Evolutionary conservation across 2,329 filamentous ascomycete genomes (phyloP).

Genomic region (Pseudogymnoascus sp.): DNA sequence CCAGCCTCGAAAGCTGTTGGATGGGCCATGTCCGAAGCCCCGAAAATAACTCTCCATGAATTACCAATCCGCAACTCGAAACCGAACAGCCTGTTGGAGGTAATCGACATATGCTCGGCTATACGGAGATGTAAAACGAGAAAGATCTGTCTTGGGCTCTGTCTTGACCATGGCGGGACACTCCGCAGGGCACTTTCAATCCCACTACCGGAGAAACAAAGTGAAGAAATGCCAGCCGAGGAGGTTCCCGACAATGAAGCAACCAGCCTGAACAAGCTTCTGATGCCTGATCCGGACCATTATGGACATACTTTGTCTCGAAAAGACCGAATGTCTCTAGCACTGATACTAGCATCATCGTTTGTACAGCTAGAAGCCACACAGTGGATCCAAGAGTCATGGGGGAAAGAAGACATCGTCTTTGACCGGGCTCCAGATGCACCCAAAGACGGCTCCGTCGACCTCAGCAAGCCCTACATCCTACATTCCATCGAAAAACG

Average conservation of each 20-base stretch:
- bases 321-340: not conserved
- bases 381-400: slow-evolving; percentile 4
- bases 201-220: not conserved
- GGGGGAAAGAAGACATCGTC: slow-evolving; percentile 2
- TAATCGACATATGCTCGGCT: slow-evolving; percentile 1
- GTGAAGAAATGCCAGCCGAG: not conserved
- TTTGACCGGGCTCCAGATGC: not conserved
- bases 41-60: not conserved
- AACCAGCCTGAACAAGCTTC: not conserved
- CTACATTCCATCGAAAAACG: not conserved
- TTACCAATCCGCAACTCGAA: not conserved
- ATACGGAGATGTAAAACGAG: slow-evolving; percentile 1
- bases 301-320: not conserved
- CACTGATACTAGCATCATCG: not conserved
- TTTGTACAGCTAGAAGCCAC: slow-evolving; percentile 4
- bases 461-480: not conserved
- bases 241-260: not conserved
- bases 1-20: not conserved
- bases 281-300: not conserved
- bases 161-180: not conserved
- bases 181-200: not conserved
- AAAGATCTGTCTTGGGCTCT: not conserved
- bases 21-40: not conserved
- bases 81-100: not conserved
- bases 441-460: not conserved